Base-by-base conservation (phyloP, 805 yeast genomes). In the Wickerhamomyces queroliae region DNA sequence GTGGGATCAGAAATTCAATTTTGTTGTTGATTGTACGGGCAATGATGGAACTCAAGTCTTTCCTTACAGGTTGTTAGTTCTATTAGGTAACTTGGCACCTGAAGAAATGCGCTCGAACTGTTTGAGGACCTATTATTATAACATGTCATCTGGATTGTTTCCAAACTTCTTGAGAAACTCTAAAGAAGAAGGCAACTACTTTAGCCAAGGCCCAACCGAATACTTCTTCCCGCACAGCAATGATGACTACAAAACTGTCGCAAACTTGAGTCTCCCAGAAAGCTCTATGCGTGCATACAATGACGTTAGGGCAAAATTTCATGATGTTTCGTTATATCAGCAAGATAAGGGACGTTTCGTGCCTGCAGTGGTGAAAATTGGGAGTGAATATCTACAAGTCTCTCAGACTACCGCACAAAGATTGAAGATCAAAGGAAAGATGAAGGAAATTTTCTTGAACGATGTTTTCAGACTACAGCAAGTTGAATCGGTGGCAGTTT, bases 1-100 rank as follows among this genome's bases (percentile, higher is more conserved):
- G 20, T 83, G 95, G 90, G 78, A 80, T 17, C 69, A 75, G 24
- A 77, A 76, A 41, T 85, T 72, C 55, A 74, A 77, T 43, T 43
- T 80, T 36, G 73, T 87, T 7, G 48, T 76, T 42, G 95, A 88
- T 56, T 78, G 85, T 47, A 83, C 95, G 0, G 80, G 78, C 11
- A 78, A 71, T 52, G 57, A 66, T 23, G 62, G 61, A 9, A 32
- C 42, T 3, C 47, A 50, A 10, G 29, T 54, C 2, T 44, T 60
- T 22, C 56, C 59, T 13, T 42, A 46, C 28, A 50, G 57, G 8
- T 63, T 72, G 35, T 53, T 67, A 33, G 42, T 53, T 0, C 48
- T 73, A 7, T 47, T 78, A 10, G 59, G 62, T 11, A 61, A 61
- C 16, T 59, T 77, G 41, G 66, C 78, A 0, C 84, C 90, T 0